These are phyloP conservation scores for Fomitopsis schrenkii DNA, from an alignment of 1,284 basidiomycete species.

Conservation along the genomic window DNA sequence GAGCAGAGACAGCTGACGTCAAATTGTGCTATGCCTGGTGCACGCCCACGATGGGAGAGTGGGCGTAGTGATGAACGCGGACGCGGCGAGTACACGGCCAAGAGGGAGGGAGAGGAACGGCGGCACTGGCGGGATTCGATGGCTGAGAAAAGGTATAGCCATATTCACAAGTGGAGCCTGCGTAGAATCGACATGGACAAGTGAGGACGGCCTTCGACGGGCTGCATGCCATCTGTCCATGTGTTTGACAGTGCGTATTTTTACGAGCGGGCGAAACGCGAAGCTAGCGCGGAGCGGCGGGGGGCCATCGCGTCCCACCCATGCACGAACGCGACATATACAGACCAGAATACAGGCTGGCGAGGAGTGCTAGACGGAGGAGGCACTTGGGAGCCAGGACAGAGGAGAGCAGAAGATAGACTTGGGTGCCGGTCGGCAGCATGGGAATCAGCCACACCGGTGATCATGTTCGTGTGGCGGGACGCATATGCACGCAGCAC, in stretches of 20 bases:
- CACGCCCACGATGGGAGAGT: background rate
- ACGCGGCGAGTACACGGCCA: background rate
- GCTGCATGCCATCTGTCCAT: background rate
- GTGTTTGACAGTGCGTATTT: background rate
- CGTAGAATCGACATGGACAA: background rate
- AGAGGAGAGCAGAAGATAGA: conserved; percentile 2
- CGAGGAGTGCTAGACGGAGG: background rate
- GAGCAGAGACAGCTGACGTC: background rate
- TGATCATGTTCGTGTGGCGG: background rate
- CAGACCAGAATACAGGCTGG: background rate
- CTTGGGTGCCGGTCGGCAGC: background rate
- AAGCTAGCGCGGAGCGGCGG: background rate
- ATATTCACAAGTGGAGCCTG: background rate
- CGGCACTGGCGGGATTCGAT: background rate
- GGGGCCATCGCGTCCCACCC: background rate
- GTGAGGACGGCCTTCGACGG: background rate
- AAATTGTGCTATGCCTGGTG: background rate
- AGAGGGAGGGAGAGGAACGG: background rate
- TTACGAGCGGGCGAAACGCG: background rate
- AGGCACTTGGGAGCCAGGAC: background rate
- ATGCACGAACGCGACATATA: background rate
- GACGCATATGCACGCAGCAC: background rate
- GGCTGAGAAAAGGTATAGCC: background rate
- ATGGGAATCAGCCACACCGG: background rate
- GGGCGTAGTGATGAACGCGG: background rate